These are phyloP conservation scores for Fusarium nanum DNA, from an alignment of 2,329 filamentous ascomycete genomes.

Conservation along the genomic window DNA sequence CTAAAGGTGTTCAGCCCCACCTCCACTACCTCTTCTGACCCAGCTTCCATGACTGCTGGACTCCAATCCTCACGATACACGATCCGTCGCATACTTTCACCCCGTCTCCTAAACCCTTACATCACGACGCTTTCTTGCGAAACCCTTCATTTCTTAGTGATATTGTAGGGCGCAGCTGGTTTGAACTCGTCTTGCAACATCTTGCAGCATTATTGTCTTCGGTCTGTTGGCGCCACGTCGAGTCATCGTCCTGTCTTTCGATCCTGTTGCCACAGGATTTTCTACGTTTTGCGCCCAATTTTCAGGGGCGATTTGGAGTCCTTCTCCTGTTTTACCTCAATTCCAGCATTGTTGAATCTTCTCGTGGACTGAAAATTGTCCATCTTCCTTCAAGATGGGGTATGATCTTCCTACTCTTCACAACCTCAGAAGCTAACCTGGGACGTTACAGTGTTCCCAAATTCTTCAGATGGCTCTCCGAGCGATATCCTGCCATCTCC, in stretches of 20 bases:
- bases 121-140: conserved; percentile 9
- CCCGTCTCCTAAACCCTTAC: conserved; percentile 1
- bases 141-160: conserved; percentile 15
- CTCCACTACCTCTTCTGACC: conserved; percentile 9
- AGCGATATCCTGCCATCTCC: conserved; percentile 98
- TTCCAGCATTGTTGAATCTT: conserved; percentile 19
- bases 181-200: conserved; percentile 6
- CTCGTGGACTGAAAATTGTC: conserved; percentile 41
- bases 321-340: conserved; percentile 7
- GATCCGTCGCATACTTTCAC: conserved; percentile 30
- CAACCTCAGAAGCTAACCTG: conserved; percentile 29
- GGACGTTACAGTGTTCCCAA: conserved; percentile 72
- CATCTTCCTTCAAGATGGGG: conserved; percentile 48
- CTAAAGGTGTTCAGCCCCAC: conserved; percentile 20
- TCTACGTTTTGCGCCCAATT: conserved; percentile 35
- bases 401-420: conserved; percentile 20
- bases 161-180: conserved; percentile 8
- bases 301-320: conserved; percentile 25
- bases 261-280: conserved; percentile 39
- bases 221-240: conserved; percentile 21
- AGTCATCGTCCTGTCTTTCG: conserved; percentile 27
- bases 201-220: conserved; percentile 14
- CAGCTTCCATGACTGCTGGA: conserved; percentile 36
- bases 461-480: conserved; percentile 99
- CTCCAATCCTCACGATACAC: conserved; percentile 41